phyloP scores from a whole-genome alignment of 2,329 filamentous ascomycete genomes.

The Fusarium illudens region DNA sequence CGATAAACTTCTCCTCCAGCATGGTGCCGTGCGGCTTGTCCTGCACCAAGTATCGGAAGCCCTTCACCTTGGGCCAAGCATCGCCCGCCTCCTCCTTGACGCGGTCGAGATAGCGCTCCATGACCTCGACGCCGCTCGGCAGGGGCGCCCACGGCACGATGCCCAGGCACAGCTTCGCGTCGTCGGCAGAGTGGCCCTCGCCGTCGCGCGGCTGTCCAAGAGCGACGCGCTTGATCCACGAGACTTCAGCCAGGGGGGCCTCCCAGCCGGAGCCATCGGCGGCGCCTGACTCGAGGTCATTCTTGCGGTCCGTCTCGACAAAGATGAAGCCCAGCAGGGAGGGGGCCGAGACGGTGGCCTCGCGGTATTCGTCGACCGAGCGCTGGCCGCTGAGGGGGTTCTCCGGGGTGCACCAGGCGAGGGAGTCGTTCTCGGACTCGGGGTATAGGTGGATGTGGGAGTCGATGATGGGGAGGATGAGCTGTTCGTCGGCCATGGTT shows the following conservation, averaged over 20 bases:
- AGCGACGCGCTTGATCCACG: conserved; percentile 72
- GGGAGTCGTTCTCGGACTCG: conserved; percentile 67
- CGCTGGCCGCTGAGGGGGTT: conserved; percentile 70
- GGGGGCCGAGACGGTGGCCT: conserved; percentile 51
- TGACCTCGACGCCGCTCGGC: conserved; percentile 65
- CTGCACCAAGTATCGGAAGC: conserved; percentile 85
- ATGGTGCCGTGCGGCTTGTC: conserved; percentile 74
- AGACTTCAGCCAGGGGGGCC: conserved; percentile 75
- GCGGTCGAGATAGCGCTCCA: conserved; percentile 71
- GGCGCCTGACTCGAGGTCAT: conserved; percentile 60
- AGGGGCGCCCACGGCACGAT: conserved; percentile 90
- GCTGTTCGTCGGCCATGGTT: conserved; percentile 50
- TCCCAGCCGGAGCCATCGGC: conserved; percentile 67
- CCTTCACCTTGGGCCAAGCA: conserved; percentile 74
- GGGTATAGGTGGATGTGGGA: conserved; percentile 93
- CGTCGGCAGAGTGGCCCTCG: conserved; percentile 62
- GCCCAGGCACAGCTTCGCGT: conserved; percentile 67
- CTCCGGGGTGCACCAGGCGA: conserved; percentile 73
- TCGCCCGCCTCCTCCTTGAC: conserved; percentile 70
- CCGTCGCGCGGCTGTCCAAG: conserved; percentile 64
- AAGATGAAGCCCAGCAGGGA: conserved; percentile 77
- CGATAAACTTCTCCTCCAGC: conserved; percentile 70
- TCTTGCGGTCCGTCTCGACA: conserved; percentile 81
- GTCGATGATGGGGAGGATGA: conserved; percentile 75
- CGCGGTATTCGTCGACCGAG: conserved; percentile 70